Conservation (phyloP, 805 yeast species). For the Saccharomycopsis sp. region DNA sequence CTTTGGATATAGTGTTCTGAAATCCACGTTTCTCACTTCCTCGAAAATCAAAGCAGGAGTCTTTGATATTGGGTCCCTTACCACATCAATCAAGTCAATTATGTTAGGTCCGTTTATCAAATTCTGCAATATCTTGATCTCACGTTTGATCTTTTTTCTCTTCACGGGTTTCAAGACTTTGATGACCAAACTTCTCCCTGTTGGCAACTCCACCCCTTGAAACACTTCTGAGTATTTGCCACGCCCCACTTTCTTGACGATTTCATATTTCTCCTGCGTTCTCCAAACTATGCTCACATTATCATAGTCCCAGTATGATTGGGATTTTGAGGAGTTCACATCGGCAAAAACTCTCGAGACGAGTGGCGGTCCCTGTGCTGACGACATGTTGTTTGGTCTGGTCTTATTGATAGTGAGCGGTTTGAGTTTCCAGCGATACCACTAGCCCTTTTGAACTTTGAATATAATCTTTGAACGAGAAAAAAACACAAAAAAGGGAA, state of each 20-base stretch:
- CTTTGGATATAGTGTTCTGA: constrained; percentile 76
- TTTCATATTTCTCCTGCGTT: constrained; percentile 75
- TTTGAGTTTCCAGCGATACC: too few relatives aligned
- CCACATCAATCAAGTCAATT: constrained; percentile 69
- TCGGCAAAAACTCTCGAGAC: constrained; percentile 78
- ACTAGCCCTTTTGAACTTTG: too few relatives aligned
- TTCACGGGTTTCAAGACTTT: constrained; percentile 92
- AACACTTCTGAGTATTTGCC: constrained; percentile 94
- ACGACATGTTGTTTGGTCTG: too few relatives aligned
- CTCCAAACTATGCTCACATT: constrained; percentile 73
- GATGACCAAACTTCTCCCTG: constrained; percentile 64
- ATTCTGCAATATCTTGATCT: constrained; percentile 79
- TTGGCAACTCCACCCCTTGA: constrained; percentile 61
- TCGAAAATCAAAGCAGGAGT: constrained; percentile 88
- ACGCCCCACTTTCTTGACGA: constrained; percentile 75
- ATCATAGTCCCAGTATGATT: constrained; percentile 84
- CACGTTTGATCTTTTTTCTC: constrained; percentile 85
- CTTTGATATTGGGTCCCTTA: constrained; percentile 74
- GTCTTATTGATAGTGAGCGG: too few relatives aligned
- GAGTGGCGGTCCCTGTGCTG: constrained; percentile 35
- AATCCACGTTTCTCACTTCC: constrained; percentile 75
- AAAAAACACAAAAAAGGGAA: too few relatives aligned
- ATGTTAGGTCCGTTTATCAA: constrained; percentile 78
- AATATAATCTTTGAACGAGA: too few relatives aligned
- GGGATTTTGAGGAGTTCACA: constrained; percentile 68